Base-by-base conservation (phyloP, 257 asterid genomes). In the Paraleonurus japonicus region DNA sequence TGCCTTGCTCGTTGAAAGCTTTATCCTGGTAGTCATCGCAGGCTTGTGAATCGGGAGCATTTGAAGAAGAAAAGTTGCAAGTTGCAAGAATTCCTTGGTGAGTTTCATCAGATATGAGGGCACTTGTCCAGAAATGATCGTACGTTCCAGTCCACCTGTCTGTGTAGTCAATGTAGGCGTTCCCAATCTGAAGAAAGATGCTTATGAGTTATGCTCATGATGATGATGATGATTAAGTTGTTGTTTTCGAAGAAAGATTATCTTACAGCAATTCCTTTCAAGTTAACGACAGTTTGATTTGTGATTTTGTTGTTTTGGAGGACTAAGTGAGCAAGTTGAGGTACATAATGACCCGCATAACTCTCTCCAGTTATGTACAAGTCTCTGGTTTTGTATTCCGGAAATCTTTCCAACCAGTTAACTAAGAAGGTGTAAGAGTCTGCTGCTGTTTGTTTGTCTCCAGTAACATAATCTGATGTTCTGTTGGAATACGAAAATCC, bases 401-500 rank as follows among this genome's bases (percentile, higher is more conserved):
- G 90, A 58, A 85, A 90, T 47, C 95, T 85, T 35, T 88, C 93
- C 0, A 90, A 20, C 96, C 96, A 90, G 74, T 85, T 88, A 0
- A 86, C 74, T 19, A 88, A 24, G 68, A 90, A 90, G 0, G 80
- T 78, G 69, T 85, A 86, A 4, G 88, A 35, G 79, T 88, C 95
- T 7, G 76, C 75, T 9, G 95, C 89, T 1, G 91, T 88, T 69
- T 30, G 41, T 28, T 43, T 61, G 63, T 90, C 95, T 3, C 92
- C 90, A 0, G 81, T 82, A 0, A 64, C 73, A 16, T 88, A 88
- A 57, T 88, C 91, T 1, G 96, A 86, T 1, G 88, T 22, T 10
- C 74, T 79, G 39, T 90, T 90, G 0, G 95, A 90, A 61, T 86
- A 90, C 2, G 95, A 90, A 65, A 87, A 90, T 67, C 95, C 96